phyloP scores from a whole-genome alignment of 208 protist species.

The Endotrypanum monterogeii region DNA sequence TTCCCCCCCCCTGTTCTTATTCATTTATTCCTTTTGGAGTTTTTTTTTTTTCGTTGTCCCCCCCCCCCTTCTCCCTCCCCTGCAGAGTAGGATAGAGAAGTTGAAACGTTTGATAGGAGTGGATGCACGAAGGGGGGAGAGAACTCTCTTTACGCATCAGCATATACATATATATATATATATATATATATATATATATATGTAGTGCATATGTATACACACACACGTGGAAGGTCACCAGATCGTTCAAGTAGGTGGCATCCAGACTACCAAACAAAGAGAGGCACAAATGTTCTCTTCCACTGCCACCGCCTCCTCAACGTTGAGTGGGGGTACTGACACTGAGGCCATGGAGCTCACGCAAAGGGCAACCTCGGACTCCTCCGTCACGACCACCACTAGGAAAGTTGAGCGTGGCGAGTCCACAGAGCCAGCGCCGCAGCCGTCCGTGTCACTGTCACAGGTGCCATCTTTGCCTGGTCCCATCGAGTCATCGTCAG shows the following conservation, averaged over 20 bases:
- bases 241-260: not conserved
- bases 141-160: not conserved
- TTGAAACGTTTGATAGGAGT: too few relatives aligned
- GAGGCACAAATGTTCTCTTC: not conserved
- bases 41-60: too few relatives aligned
- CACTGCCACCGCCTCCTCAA: not conserved
- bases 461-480: not conserved
- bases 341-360: not conserved
- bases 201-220: not conserved
- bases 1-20: too few relatives aligned
- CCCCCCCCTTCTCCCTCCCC: too few relatives aligned
- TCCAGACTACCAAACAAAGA: too few relatives aligned
- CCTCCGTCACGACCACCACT: too few relatives aligned
- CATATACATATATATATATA: constrained; percentile 4
- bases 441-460: not conserved
- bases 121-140: too few relatives aligned
- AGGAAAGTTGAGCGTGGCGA: not conserved
- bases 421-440: not conserved
- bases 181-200: constrained; percentile 7
- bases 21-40: too few relatives aligned
- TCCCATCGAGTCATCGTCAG: not conserved
- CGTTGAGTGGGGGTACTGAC: not conserved
- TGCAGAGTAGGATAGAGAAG: too few relatives aligned
- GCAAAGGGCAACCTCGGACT: not conserved
- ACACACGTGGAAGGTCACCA: not conserved